Evolutionary conservation across 2,329 filamentous ascomycete genomes (phyloP), one percentile per base, ranked within the genome.

Genomic region (Tolypocladium tundrense): DNA sequence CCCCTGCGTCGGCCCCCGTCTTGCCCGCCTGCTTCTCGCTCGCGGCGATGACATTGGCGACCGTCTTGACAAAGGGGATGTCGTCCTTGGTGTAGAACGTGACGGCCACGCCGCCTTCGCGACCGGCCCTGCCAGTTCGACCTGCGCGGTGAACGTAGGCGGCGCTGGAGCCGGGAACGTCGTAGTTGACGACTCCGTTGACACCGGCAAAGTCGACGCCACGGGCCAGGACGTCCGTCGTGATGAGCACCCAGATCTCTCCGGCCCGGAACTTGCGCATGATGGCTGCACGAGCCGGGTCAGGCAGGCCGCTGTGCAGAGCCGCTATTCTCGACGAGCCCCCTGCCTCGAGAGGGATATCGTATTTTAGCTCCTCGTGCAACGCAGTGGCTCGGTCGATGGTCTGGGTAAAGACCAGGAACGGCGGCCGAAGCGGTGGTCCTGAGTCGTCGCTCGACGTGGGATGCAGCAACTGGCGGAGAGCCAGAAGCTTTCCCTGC

Each of bases 1-100:
- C 80, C 1, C 82, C 83, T 0, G 82, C 80, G 31, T 80, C 78
- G 0, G 75, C 79, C 2, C 78, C 77, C 21, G 68, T 72, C 65
- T 75, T 79, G 35, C 80, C 80, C 2, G 81, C 80, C 66, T 91
- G 81, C 71, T 85, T 88, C 73, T 97, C 90, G 63, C 88, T 91
- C 27, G 85, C 83, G 0, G 88, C 84, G 62, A 99, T 96, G 40
- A 97, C 90, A 67, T 97, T 97, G 40, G 92, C 94, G 35, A 99
- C 89, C 62, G 86, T 90, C 76, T 93, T 96, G 58, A 99, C 84
- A 58, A 81, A 91, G 0, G 90, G 88, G 4, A 97, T 88, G 68
- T 99, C 94, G 60, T 97, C 94, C 70, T 94, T 91, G 0, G 93
- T 97, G 73, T 96, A 99, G 59, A 96, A 88, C 0, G 94, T 99